Conservation (phyloP, 2,329 filamentous ascomycete genomes). For the Madurella fahalii region DNA sequence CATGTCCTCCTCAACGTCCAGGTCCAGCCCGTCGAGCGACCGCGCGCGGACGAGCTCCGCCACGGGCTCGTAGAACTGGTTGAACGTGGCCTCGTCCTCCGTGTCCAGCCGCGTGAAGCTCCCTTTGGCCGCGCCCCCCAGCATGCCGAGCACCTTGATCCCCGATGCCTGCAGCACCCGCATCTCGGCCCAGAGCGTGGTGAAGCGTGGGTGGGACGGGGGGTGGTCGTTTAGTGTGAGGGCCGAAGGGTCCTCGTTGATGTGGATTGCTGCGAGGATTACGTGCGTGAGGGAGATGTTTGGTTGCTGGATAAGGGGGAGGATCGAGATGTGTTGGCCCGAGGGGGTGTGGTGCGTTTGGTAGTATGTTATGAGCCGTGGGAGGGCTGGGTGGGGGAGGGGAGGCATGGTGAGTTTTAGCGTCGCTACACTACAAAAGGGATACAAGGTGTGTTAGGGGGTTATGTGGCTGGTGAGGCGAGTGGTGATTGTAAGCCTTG, state of each 20-base stretch:
- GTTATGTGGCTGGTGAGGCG: background rate
- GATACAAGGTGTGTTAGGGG: background rate
- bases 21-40: slow-evolving; percentile 61
- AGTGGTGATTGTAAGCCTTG: background rate
- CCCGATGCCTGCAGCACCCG: slow-evolving; percentile 63
- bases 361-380: slow-evolving; percentile 35
- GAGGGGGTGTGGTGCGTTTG: slow-evolving; percentile 41
- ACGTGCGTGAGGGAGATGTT: slow-evolving; percentile 59
- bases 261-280: slow-evolving; percentile 73
- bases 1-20: slow-evolving; percentile 73
- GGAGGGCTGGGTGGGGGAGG: slow-evolving; percentile 26
- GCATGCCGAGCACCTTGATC: slow-evolving; percentile 73
- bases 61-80: slow-evolving; percentile 65
- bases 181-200: slow-evolving; percentile 67
- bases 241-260: slow-evolving; percentile 62
- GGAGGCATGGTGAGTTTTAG: slow-evolving; percentile 26
- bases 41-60: slow-evolving; percentile 55
- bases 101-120: slow-evolving; percentile 53
- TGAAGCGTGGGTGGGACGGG: slow-evolving; percentile 58
- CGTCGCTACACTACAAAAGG: background rate
- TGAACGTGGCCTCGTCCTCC: slow-evolving; percentile 50
- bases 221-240: slow-evolving; percentile 73
- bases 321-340: slow-evolving; percentile 37
- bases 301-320: slow-evolving; percentile 38
- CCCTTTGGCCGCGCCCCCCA: slow-evolving; percentile 73